Base-by-base conservation (phyloP, 352 stramenopile species). In the Globisporangium heterothallicum region DNA sequence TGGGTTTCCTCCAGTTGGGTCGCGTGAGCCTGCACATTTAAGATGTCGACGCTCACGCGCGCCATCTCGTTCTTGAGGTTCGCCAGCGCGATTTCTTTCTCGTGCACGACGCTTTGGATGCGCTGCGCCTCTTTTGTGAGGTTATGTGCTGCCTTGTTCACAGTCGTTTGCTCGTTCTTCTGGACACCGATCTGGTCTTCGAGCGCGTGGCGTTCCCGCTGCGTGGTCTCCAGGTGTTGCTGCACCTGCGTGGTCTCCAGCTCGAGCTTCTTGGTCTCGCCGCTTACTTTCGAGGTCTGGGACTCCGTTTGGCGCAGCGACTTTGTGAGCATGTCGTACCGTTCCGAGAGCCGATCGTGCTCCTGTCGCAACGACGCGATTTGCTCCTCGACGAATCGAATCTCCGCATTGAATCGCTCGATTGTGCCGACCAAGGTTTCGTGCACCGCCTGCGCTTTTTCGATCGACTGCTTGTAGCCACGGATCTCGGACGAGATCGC, bases 21-120 rank as follows among this genome's bases (percentile, higher is more conserved):
- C 30, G 80, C 90, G 60, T 97, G 86, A 5, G 83, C 83, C 56
- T 97, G 68, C 6, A 93, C 88, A 61, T 98, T 98, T 8, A 98
- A 64, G 4, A 79, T 78, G 44, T 98, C 92, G 10, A 98, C 84
- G 25, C 84, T 80, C 0, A 98, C 77, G 32, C 92, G 82, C 35
- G 88, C 84, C 59, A 98, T 86, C 61, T 98, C 91, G 68, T 98
- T 98, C 29, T 89, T 77, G 46, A 97, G 62, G 32, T 82, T 82
- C 4, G 82, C 81, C 30, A 86, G 68, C 53, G 92, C 82, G 49
- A 96, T 85, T 67, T 97, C 92, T 64, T 96, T 97, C 44, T 86
- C 74, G 51, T 96, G 87, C 21, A 96, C 76, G 7, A 72, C 49
- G 1, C 63, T 70, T 47, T 94, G 74, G 1, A 95, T 60, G 19